phyloP scores from a whole-genome alignment of 805 yeast species.

The Spathaspora girioi region DNA sequence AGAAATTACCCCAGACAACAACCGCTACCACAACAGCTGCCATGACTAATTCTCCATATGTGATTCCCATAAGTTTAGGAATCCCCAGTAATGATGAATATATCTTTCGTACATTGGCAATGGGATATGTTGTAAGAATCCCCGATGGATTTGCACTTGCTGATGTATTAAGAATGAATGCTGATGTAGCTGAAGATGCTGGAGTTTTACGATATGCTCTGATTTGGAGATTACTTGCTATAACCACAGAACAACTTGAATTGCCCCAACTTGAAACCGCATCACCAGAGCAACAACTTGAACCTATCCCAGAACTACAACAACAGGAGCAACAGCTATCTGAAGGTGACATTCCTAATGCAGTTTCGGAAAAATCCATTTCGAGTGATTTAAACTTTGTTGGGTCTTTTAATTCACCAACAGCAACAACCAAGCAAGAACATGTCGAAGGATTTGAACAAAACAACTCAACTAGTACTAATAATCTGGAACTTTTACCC shows the following conservation, averaged over 20 bases:
- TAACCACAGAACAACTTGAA: constrained; percentile 34
- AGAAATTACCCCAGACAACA: constrained; percentile 9
- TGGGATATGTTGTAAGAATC: constrained; percentile 43
- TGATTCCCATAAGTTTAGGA: constrained; percentile 42
- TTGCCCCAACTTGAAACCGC: too few species aligned
- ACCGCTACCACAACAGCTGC: not conserved
- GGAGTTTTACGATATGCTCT: constrained; percentile 53
- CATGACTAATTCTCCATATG: constrained; percentile 22
- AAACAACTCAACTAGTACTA: not conserved
- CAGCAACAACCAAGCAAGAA: constrained; percentile 15
- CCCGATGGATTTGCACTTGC: constrained; percentile 48
- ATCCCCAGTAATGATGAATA: constrained; percentile 39
- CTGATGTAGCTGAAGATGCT: constrained; percentile 51
- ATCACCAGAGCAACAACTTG: too few species aligned
- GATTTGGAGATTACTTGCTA: constrained; percentile 58
- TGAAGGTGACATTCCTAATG: not conserved
- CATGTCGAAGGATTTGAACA: not conserved
- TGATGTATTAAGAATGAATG: constrained; percentile 57
- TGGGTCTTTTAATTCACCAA: constrained; percentile 39
- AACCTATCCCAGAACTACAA: too few species aligned
- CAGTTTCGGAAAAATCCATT: not conserved
- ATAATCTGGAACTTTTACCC: not conserved
- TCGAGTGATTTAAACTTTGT: constrained; percentile 21
- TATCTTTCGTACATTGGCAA: constrained; percentile 46
- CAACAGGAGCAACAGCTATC: too few species aligned